Conservation (phyloP, 345 rosid genomes). For the Pelargonium nanum region DNA sequence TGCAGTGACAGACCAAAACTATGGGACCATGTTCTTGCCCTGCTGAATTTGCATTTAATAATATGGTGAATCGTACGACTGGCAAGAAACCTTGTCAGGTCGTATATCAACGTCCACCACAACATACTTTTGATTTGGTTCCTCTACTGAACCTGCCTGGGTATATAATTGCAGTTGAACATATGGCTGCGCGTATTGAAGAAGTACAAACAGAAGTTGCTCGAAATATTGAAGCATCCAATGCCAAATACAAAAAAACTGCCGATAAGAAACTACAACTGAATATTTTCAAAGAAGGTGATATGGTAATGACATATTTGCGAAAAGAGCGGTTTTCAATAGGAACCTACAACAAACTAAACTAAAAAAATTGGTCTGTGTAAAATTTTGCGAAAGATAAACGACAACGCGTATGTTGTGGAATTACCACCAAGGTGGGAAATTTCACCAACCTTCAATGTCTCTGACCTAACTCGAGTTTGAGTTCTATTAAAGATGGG, state of each 20-base stretch:
- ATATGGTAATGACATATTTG: not conserved
- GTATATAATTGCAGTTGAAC: not conserved
- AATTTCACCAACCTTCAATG: not conserved
- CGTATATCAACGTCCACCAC: not conserved
- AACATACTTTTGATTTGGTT: not conserved
- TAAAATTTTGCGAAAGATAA: not conserved
- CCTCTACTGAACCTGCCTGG: not conserved
- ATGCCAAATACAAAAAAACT: not conserved
- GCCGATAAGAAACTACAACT: not conserved
- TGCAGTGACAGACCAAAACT: not conserved
- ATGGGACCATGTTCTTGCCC: not conserved
- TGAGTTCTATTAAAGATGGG: not conserved
- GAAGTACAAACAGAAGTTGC: not conserved
- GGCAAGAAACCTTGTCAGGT: not conserved
- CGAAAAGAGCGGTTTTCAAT: not conserved
- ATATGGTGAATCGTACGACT: not conserved
- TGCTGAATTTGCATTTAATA: not conserved
- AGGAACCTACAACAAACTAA: not conserved
- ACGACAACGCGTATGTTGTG: not conserved
- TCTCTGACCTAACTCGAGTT: not conserved
- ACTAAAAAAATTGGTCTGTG: not conserved
- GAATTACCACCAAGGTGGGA: not conserved
- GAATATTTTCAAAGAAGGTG: not conserved
- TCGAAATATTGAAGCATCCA: not conserved
- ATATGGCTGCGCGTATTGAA: not conserved